Percentiles rank a stretch among this genome's conserved stretches.
phyloP scores from a whole-genome alignment of 306 rosid species.

The Fragaria nilgerrensis region DNA sequence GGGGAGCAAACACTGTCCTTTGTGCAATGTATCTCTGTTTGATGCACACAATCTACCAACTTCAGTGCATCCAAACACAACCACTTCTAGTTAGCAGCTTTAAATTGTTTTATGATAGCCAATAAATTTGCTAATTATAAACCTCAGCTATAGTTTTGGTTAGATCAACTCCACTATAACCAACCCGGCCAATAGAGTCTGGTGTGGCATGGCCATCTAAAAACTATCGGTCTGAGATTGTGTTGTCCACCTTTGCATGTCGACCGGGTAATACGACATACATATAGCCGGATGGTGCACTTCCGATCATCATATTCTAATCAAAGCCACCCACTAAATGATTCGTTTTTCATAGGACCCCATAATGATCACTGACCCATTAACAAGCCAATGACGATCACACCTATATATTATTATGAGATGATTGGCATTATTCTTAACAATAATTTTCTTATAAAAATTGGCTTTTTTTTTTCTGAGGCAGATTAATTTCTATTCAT shows the following conservation, averaged over 20 bases:
- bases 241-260: neutral
- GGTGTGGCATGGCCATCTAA: neutral
- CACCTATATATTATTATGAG: neutral
- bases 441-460: neutral
- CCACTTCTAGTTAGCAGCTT: too few species aligned
- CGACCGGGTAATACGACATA: neutral
- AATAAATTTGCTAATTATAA: too few species aligned
- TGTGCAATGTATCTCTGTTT: too few species aligned
- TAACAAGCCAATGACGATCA: neutral
- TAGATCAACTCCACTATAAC: neutral
- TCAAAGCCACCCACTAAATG: constrained; percentile 3
- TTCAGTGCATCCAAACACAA: too few species aligned
- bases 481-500: neutral
- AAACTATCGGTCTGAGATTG: neutral
- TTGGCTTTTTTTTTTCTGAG: neutral
- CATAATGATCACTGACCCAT: constrained; percentile 2
- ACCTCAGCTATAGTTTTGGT: neutral
- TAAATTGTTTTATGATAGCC: too few species aligned
- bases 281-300: neutral
- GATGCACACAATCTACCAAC: too few species aligned
- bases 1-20: too few species aligned
- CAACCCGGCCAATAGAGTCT: neutral
- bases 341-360: neutral
- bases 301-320: neutral
- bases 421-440: neutral